Evolutionary conservation across 805 yeast species (phyloP).

Genomic region (Pichia exigua): DNA sequence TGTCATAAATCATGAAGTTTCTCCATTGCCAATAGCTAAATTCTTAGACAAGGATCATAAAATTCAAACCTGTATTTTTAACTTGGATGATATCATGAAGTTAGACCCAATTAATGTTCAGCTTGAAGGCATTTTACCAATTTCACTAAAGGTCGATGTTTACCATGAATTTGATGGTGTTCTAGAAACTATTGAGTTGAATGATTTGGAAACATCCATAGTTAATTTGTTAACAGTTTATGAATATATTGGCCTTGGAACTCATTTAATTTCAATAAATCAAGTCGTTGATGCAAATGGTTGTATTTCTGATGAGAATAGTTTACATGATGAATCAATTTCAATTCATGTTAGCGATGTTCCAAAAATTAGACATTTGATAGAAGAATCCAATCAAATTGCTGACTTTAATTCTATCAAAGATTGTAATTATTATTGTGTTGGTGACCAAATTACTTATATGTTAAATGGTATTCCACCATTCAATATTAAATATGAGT

Average conservation of each 20-base stretch:
- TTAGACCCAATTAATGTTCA: constrained; percentile 47
- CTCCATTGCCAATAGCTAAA: constrained; percentile 50
- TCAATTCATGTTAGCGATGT: constrained; percentile 65
- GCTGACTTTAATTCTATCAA: constrained; percentile 13
- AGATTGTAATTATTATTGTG: constrained; percentile 54
- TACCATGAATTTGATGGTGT: constrained; percentile 54
- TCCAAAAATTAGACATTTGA: constrained; percentile 51
- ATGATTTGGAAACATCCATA: constrained; percentile 31
- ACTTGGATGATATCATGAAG: constrained; percentile 17
- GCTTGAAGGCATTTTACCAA: constrained; percentile 70
- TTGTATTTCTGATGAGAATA: constrained; percentile 44
- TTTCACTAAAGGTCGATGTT: constrained; percentile 46
- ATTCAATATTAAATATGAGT: constrained; percentile 64
- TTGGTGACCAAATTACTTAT: constrained; percentile 82
- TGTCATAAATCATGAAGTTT: constrained; percentile 43
- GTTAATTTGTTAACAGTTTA: constrained; percentile 38
- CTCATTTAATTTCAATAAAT: constrained; percentile 51
- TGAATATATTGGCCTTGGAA: constrained; percentile 56
- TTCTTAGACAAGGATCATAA: constrained; percentile 15
- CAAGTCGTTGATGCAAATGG: constrained; percentile 63
- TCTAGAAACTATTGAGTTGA: constrained; percentile 38
- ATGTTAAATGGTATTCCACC: constrained; percentile 75
- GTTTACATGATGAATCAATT: constrained; percentile 15
- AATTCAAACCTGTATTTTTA: constrained; percentile 26
- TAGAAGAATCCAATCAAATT: constrained; percentile 28